Evolutionary conservation across 2,329 filamentous ascomycete genomes (phyloP), one percentile per base, ranked within the genome.

Genomic region (Ceratocystis lukuohia): DNA sequence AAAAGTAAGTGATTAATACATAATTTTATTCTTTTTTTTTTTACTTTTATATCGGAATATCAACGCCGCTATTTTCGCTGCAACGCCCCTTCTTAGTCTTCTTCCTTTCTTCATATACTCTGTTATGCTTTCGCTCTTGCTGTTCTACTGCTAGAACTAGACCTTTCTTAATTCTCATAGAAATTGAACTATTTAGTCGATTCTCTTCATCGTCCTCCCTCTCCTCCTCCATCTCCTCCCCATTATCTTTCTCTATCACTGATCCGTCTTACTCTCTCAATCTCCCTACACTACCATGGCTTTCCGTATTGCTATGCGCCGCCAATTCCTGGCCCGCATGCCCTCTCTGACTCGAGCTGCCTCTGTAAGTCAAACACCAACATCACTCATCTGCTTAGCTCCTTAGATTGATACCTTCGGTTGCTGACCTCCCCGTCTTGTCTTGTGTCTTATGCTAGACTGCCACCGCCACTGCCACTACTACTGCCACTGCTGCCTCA

Each of bases 261-360:
- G 20, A 12, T 25, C 25, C 53, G 53, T 15, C 25, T 33, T 33
- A 7, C 37, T 41, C 37, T 41, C 37, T 41, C 10, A 15, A 41
- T 15, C 12, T 41, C 3, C 37, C 37, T 41, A 15, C 10, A 10
- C 65, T n/a, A 69, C 66, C 63, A 80, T 80, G 78, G 76, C 77
- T 69, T 70, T 77, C 69, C 76, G 75, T 69, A 69, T 75, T 45
- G 72, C 76, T 37, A 70, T 78, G 56, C 74, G 75, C 70, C 73
- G 76, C 68, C 76, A 75, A 72, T 72, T 76, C 72, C 72, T 73
- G 68, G 66, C 69, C 66, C 57, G 70, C 66, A 68, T 73, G 62
- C 73, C 72, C 12, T 70, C 74, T 69, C 71, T 74, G 65, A 75
- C 75, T 37, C 74, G 73, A 53, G 72, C 76, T n/a, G 72, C 74